These are phyloP conservation scores for Pseudocercospora fuligena DNA, from an alignment of 2,329 filamentous ascomycete genomes.

Conservation along the genomic window DNA sequence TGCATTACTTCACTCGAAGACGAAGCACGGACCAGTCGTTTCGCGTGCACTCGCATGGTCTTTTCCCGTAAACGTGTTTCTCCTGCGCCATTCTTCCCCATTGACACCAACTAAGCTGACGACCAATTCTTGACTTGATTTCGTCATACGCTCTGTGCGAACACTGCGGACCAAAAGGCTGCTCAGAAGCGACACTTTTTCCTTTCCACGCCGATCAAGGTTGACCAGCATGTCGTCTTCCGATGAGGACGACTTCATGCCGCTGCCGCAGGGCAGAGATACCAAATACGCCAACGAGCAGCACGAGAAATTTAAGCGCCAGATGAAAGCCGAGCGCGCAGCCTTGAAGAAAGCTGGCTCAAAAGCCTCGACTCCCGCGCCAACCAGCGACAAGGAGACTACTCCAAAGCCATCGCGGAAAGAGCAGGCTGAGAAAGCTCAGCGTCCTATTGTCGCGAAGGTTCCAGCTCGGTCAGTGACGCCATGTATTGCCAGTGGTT, in stretches of 20 bases:
- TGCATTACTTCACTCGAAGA: not conserved
- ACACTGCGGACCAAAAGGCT: not conserved
- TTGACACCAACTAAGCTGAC: not conserved
- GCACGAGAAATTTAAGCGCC: not conserved
- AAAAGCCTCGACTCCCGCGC: not conserved
- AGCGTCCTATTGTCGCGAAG: not conserved
- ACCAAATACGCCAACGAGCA: not conserved
- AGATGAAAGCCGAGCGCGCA: not conserved
- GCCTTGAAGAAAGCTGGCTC: not conserved
- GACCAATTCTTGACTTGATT: not conserved
- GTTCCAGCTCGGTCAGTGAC: not conserved
- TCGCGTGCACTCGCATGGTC: no score
- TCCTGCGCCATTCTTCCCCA: not conserved
- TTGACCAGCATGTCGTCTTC: not conserved
- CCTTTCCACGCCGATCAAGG: not conserved
- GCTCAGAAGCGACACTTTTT: not conserved
- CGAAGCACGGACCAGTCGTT: not conserved
- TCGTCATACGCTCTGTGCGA: not conserved
- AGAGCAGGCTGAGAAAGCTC: not conserved
- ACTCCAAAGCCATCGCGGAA: not conserved
- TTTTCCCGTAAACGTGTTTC: not conserved
- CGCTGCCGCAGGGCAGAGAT: not conserved
- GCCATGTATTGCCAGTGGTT: not conserved
- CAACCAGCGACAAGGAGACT: not conserved
- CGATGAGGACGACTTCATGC: constrained; percentile 6